Percentiles rank a stretch among this genome's conserved stretches.
Conservation (phyloP, 2,329 filamentous ascomycete species). For the Clarireedia paspali region DNA sequence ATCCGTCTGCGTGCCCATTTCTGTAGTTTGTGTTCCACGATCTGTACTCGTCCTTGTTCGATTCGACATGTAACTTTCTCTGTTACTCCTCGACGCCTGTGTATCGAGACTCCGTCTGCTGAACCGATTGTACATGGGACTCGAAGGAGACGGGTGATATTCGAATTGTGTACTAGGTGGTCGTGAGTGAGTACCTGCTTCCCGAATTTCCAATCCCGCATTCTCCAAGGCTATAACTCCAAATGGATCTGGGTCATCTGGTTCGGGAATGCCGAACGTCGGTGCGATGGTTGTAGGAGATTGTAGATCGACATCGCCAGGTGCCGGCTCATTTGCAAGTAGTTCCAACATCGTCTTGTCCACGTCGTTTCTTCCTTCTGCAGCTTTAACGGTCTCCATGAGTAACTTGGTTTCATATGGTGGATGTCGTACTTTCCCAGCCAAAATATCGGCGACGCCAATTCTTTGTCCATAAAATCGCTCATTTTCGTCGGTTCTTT, state of each 20-base stretch:
- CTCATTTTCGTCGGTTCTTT: slow-evolving; percentile 82
- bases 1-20: slow-evolving; percentile 53
- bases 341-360: slow-evolving; percentile 60
- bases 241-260: slow-evolving; percentile 83
- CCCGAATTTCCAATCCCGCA: slow-evolving; percentile 80
- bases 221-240: slow-evolving; percentile 86
- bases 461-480: slow-evolving; percentile 69
- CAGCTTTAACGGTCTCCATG: slow-evolving; percentile 73
- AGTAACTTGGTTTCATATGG: slow-evolving; percentile 35
- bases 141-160: slow-evolving; percentile 68
- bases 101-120: slow-evolving; percentile 63
- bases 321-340: slow-evolving; percentile 59
- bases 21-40: slow-evolving; percentile 62
- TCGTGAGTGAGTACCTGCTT: slow-evolving; percentile 71
- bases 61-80: slow-evolving; percentile 68
- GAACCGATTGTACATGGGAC: slow-evolving; percentile 55
- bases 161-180: slow-evolving; percentile 77
- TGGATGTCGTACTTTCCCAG: slow-evolving; percentile 26
- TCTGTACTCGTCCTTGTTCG: slow-evolving; percentile 43
- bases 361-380: slow-evolving; percentile 73
- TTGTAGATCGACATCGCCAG: slow-evolving; percentile 61
- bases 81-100: slow-evolving; percentile 50
- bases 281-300: slow-evolving; percentile 32
- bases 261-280: slow-evolving; percentile 69
- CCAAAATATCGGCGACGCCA: slow-evolving; percentile 53